Base-by-base conservation (phyloP, 805 yeast genomes). In the Zygosaccharomyces kombuchaensis region DNA sequence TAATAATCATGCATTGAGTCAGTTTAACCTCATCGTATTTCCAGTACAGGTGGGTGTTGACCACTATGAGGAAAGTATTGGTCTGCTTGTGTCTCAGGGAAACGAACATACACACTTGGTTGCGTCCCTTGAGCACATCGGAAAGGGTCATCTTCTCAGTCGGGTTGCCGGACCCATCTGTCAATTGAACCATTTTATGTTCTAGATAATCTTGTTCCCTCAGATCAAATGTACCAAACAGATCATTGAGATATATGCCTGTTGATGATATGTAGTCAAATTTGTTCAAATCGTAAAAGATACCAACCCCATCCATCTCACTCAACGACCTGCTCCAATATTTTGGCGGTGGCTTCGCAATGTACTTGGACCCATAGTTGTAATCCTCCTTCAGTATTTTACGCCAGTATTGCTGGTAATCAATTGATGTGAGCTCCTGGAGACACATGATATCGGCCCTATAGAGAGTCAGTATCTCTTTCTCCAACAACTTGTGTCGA, bases 31-130 rank as follows among this genome's bases (percentile, higher is more conserved):
- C 81, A 39, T 74, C 71, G 41, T 67, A 73, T 50, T 74, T 73
- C 85, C 85, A 80, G 54, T 80, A 80, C 8, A 80, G 61, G 58
- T 80, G 85, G 0, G 84, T 80, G 50, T 78, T 80, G n/a, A 80
- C 65, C 2, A 78, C 69, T 32, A 76, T 73, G 3, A 80, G 56
- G 3, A 60, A 52, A 27, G 71, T 64, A 9, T 65, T 61, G 0
- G 78, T 69, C 1, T 46, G 53, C 40, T 60, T 65, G 55, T 80
- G 84, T 44, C 65, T 60, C 31, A 80, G 57, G 9, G 74, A 73
- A 4, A 75, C 66, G n/a, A 80, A 62, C 2, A 78, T 46, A 2
- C 78, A 82, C 3, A 81, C 84, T 23, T 82, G 82, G 55, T 81
- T 80, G 54, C 81, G 65, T 29, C 65, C 60, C 12, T 67, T 55